Base-by-base conservation (phyloP, 2,329 filamentous ascomycete genomes). In the Colletotrichum spaethianum region DNA sequence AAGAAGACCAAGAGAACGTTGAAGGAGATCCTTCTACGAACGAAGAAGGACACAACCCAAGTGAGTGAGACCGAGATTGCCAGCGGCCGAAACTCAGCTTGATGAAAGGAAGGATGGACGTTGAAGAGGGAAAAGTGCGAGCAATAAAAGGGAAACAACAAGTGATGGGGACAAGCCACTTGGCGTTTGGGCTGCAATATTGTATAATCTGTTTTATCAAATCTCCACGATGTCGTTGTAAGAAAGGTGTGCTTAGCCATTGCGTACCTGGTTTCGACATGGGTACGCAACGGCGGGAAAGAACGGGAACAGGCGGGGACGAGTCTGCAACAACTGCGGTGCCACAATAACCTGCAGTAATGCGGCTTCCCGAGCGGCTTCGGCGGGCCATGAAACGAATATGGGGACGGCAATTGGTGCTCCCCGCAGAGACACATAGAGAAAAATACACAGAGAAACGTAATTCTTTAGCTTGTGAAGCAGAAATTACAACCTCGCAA, bases 21-120 rank as follows among this genome's bases (percentile, higher is more conserved):
- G 61, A 83, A 79, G 65, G 81, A 84, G 11, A 77, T 82, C 1
- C 69, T 84, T 31, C 31, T 65, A 20, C 38, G 71, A 33, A 68
- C 67, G 44, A 74, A 74, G 67, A 74, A 73, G 44, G 61, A 73
- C 44, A 73, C 67, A 18, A 33, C 38, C 31, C 31, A 67, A 26
- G 63, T 66, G 16, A 50, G 38, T 31, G 70, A 71, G 62, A 62
- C 67, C 3, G 70, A 67, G 40, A 62, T 71, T 11, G 33, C 48
- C 3, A 62, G 55, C 61, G 56, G 62, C 6, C 59, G 44, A 38
- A 69, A 53, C 33, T 69, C 31, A 38, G 42, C 44, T 36, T 68
- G 28, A 64, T 28, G 9, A 33, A 16, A 31, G 3, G 28, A 66
- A 52, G 16, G 52, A 46, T 40, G 6, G 52, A 23, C 36, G 50